These are phyloP conservation scores for Heterobasidion annosum DNA, from an alignment of 1,284 basidiomycete species.

Conservation along the genomic window DNA sequence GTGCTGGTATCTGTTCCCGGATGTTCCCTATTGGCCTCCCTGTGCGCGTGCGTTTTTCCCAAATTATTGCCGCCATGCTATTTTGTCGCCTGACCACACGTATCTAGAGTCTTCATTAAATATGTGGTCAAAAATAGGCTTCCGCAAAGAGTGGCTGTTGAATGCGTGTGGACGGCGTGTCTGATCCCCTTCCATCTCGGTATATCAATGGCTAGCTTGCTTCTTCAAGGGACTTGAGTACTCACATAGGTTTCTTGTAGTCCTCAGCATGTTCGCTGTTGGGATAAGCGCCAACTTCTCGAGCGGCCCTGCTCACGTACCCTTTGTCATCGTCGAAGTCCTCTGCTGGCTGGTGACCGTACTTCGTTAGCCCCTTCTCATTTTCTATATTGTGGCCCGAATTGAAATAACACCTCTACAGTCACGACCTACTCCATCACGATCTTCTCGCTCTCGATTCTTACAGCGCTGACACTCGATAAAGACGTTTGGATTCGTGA, in stretches of 20 bases:
- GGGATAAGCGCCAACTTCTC: conserved; percentile 1
- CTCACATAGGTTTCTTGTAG: neutral
- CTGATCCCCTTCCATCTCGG: conserved; percentile 10
- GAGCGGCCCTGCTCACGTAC: neutral
- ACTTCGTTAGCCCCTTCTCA: conserved; percentile 4
- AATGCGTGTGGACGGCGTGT: conserved; percentile 11
- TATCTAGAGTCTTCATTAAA: conserved; percentile 5
- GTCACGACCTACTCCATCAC: conserved; percentile 8
- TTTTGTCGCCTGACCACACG: neutral
- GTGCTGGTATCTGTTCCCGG: conserved; percentile 9
- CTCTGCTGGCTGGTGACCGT: conserved; percentile 10
- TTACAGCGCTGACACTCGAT: conserved; percentile 10
- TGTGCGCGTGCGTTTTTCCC: conserved; percentile 1
- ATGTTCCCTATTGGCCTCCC: conserved; percentile 5
- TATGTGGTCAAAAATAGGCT: conserved; percentile 4
- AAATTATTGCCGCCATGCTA: neutral
- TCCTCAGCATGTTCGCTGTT: conserved; percentile 8
- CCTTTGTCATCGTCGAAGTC: conserved; percentile 8
- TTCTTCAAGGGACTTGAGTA: no score
- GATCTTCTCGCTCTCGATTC: conserved; percentile 5
- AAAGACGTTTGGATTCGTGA: conserved; percentile 13
- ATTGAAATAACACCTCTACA: neutral
- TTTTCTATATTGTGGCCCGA: neutral
- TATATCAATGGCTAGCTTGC: neutral
- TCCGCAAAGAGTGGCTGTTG: conserved; percentile 8